Conservation (phyloP, 2,329 filamentous ascomycete genomes). For the Aspergillus sp. region DNA sequence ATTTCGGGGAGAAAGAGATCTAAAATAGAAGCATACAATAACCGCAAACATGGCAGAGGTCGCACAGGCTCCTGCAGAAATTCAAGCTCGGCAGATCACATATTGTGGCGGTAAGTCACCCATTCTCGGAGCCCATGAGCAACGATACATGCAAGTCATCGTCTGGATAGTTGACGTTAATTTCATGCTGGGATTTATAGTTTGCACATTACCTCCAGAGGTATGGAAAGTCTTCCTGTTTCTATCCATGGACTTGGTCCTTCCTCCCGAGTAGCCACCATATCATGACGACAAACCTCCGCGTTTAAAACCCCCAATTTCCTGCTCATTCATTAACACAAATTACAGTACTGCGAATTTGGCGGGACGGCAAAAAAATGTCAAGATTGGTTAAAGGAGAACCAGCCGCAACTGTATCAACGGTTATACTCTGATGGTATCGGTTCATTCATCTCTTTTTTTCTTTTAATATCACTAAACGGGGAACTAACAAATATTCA, state of each 20-base stretch:
- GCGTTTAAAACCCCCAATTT: neutral
- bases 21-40: neutral
- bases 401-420: slow-evolving; percentile 71
- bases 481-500: neutral
- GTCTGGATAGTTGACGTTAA: neutral
- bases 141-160: neutral
- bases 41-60: slow-evolving; percentile 33
- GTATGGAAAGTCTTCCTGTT: slow-evolving; percentile 47
- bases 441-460: neutral
- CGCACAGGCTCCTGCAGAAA: slow-evolving; percentile 37
- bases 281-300: neutral
- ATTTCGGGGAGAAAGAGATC: neutral
- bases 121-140: neutral
- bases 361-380: slow-evolving; percentile 96
- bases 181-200: slow-evolving; percentile 33
- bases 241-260: slow-evolving; percentile 7
- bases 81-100: slow-evolving; percentile 55
- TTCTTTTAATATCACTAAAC: neutral
- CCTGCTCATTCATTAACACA: slow-evolving; percentile 5
- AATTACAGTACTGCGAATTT: slow-evolving; percentile 90
- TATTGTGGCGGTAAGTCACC: slow-evolving; percentile 60
- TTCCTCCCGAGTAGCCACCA: neutral
- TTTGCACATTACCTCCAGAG: slow-evolving; percentile 67
- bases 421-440: slow-evolving; percentile 83
- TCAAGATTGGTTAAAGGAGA: slow-evolving; percentile 86